Evolutionary conservation across 164 flowering plant species (phyloP).

Genomic region (Brasenia schreberi): DNA sequence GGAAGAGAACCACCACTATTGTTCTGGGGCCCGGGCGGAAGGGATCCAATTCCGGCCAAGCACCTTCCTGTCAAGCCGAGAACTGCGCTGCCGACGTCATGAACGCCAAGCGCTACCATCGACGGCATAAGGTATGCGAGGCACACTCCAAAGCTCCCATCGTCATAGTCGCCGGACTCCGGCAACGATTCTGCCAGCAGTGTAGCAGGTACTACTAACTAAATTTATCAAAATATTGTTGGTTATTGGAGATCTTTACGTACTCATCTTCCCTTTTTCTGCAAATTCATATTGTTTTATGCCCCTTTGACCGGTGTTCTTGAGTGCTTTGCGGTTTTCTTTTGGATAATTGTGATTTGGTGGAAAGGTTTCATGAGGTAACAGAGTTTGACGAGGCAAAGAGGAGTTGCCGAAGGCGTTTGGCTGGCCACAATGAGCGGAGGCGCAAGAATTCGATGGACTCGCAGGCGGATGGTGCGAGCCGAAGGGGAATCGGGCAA

Average conservation of each 20-base stretch:
- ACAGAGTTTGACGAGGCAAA: conserved; percentile 73
- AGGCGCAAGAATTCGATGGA: conserved; percentile 55
- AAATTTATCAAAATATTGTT: neutral
- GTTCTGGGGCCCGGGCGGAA: neutral
- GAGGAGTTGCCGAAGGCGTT: conserved; percentile 78
- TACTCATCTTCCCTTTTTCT: neutral
- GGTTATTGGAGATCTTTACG: neutral
- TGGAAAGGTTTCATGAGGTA: conserved; percentile 68
- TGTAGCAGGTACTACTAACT: conserved; percentile 61
- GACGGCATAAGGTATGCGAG: conserved; percentile 73
- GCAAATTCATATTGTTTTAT: neutral
- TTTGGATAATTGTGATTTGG: neutral
- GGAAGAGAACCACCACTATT: conserved; percentile 12
- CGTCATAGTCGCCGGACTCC: conserved; percentile 38
- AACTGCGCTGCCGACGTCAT: conserved; percentile 43
- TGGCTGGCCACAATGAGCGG: conserved; percentile 89
- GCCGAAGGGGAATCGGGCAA: conserved; percentile 10
- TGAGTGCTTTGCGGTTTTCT: neutral
- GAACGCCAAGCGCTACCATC: conserved; percentile 49
- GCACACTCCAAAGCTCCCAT: conserved; percentile 58
- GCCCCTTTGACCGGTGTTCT: neutral
- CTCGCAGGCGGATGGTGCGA: conserved; percentile 29
- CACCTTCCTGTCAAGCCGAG: conserved; percentile 55
- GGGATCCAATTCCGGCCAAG: conserved; percentile 2
- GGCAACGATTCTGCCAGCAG: conserved; percentile 86